phyloP scores from a whole-genome alignment of 2,329 filamentous ascomycete genomes.

The Alternaria brassicae region DNA sequence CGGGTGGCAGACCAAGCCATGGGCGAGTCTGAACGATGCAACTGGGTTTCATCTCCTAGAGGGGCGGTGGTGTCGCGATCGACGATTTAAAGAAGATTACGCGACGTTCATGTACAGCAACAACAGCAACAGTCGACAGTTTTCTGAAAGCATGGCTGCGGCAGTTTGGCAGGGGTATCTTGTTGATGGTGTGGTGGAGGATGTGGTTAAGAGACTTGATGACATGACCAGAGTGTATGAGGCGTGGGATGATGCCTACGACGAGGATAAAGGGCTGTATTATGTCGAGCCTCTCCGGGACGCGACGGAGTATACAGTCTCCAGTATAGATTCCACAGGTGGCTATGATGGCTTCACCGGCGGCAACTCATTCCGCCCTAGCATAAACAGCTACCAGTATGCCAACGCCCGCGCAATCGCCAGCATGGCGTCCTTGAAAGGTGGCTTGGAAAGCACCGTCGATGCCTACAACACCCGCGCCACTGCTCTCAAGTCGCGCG shows the following conservation, averaged over 20 bases:
- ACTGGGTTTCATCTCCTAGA: conserved; percentile 55
- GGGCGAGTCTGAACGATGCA: conserved; percentile 55
- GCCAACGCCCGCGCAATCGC: conserved; percentile 55
- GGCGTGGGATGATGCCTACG: conserved; percentile 51
- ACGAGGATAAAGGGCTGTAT: conserved; percentile 52
- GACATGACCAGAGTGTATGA: conserved; percentile 50
- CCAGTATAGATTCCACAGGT: conserved; percentile 53
- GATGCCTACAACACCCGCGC: conserved; percentile 36
- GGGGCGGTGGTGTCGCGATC: conserved; percentile 55
- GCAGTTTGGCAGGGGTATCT: conserved; percentile 52
- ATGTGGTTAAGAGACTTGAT: conserved; percentile 43
- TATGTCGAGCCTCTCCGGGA: conserved; percentile 55
- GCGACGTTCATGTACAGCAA: conserved; percentile 51
- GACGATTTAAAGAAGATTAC: conserved; percentile 55
- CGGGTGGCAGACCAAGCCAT: conserved; percentile 53
- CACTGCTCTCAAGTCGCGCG: conserved; percentile 44
- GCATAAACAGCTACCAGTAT: conserved; percentile 56
- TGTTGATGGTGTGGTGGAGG: conserved; percentile 51
- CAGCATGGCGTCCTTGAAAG: conserved; percentile 47
- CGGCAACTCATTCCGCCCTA: conserved; percentile 53
- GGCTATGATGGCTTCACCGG: conserved; percentile 53
- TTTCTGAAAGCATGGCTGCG: conserved; percentile 54
- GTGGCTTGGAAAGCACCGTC: conserved; percentile 19
- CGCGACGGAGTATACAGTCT: conserved; percentile 57
- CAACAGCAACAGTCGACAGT: conserved; percentile 53